Evolutionary conservation across 768 basidiomycete genomes (phyloP).

Genomic region (Megacollybia marginata): DNA sequence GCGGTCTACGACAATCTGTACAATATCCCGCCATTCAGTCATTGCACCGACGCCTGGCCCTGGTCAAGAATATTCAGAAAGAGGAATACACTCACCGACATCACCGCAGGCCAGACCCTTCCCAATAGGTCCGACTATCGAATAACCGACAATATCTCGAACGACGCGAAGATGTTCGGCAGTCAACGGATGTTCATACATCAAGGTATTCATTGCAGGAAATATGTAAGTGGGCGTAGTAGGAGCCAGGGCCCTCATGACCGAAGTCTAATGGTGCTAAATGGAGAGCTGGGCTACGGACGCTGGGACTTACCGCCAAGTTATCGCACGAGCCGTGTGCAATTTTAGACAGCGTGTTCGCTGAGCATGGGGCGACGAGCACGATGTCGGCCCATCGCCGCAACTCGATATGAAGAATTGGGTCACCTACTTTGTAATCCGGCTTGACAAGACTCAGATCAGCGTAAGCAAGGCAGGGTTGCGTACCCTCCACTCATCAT

Average conservation of each 20-base stretch:
- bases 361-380: constrained; percentile 91
- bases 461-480: not conserved
- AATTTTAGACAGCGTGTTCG: constrained; percentile 94
- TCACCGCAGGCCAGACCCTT: constrained; percentile 91
- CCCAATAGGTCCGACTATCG: constrained; percentile 80
- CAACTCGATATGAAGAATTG: constrained; percentile 94
- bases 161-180: constrained; percentile 73
- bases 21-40: constrained; percentile 93
- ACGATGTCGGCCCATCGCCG: constrained; percentile 93
- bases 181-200: constrained; percentile 94
- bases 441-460: constrained; percentile 33
- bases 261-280: constrained; percentile 46
- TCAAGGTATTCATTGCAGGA: constrained; percentile 98
- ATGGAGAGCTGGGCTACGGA: not conserved
- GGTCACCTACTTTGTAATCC: constrained; percentile 74
- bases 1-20: constrained; percentile 55
- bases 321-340: constrained; percentile 88
- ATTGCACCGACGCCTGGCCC: constrained; percentile 80
- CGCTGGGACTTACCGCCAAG: constrained; percentile 48
- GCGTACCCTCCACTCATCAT: constrained; percentile 89
- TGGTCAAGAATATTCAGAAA: not conserved
- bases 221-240: constrained; percentile 85
- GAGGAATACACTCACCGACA: constrained; percentile 48
- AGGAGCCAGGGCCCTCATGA: constrained; percentile 79
- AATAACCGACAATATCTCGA: constrained; percentile 69